Evolutionary conservation across 164 flowering plant species (phyloP).

Genomic region (Sextonia rubra): DNA sequence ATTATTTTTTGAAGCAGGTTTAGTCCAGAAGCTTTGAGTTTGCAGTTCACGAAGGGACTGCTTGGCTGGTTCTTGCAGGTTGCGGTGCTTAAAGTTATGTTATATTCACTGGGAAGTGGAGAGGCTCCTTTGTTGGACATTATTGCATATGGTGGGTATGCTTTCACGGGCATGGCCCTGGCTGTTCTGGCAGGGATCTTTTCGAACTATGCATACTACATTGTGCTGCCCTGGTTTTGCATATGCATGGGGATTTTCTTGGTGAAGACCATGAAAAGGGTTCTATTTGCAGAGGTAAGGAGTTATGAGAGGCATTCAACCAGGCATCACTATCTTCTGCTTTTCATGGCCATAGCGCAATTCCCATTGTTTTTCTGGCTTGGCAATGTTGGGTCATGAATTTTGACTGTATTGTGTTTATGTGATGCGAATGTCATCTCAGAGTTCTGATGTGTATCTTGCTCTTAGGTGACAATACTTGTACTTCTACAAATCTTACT

Average conservation of each 20-base stretch:
- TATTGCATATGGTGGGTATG: conserved; percentile 47
- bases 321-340: conserved; percentile 36
- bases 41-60: conserved; percentile 34
- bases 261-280: conserved; percentile 46
- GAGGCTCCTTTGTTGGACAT: conserved; percentile 43
- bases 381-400: conserved; percentile 29
- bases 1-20: conserved; percentile 30
- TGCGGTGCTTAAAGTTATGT: conserved; percentile 24
- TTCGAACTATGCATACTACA: conserved; percentile 32
- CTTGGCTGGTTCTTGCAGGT: conserved; percentile 41
- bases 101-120: conserved; percentile 34
- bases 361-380: conserved; percentile 46
- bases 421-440: background rate
- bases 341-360: conserved; percentile 39
- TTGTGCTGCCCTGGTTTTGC: conserved; percentile 37
- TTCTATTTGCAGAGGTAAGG: conserved; percentile 36
- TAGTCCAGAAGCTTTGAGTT: conserved; percentile 43
- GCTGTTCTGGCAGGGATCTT: conserved; percentile 35
- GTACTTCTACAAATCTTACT: too few species aligned
- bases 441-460: too few species aligned
- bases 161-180: conserved; percentile 38
- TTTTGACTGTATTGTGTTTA: background rate
- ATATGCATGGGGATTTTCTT: conserved; percentile 41
- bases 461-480: too few species aligned
- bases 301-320: conserved; percentile 27